Conservation (phyloP, 495 filamentous ascomycete genomes). For the Pseudotulostoma volvatum region DNA sequence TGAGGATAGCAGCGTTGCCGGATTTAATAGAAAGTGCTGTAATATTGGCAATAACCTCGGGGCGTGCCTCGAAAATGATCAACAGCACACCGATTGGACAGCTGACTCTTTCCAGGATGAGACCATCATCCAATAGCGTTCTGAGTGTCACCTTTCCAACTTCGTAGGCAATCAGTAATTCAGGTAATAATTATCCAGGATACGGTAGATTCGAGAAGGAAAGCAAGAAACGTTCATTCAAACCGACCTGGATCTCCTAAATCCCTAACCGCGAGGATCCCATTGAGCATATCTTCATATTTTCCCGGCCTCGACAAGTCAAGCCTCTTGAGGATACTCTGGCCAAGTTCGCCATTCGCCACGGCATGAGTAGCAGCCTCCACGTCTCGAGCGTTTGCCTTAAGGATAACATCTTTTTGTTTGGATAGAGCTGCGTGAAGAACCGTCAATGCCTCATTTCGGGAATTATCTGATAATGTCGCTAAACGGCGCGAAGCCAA, state of each 20-base stretch:
- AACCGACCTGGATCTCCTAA: constrained; percentile 87
- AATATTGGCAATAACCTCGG: constrained; percentile 98
- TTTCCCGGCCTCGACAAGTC: constrained; percentile 76
- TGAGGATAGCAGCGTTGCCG: constrained; percentile 91
- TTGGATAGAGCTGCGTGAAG: constrained; percentile 55
- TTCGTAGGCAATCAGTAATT: constrained; percentile 17
- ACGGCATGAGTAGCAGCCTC: constrained; percentile 54
- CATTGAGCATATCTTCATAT: constrained; percentile 95
- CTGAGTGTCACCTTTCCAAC: constrained; percentile 73
- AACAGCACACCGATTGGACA: constrained; percentile 92
- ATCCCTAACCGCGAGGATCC: constrained; percentile 74
- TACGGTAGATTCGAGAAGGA: too few relatives aligned
- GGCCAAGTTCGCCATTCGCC: constrained; percentile 54
- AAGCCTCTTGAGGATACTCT: constrained; percentile 78
- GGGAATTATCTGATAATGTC: constrained; percentile 41
- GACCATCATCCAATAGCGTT: constrained; percentile 76
- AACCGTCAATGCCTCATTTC: constrained; percentile 71
- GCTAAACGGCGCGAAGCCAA: constrained; percentile 53
- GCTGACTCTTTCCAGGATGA: constrained; percentile 69
- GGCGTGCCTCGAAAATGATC: constrained; percentile 95
- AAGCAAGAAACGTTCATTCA: too few relatives aligned
- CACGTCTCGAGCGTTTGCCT: constrained; percentile 73
- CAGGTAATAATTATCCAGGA: background rate
- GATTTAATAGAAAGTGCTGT: constrained; percentile 95
- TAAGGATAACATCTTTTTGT: constrained; percentile 58